phyloP scores from a whole-genome alignment of 1,139 yeast genomes.

The Pichia sp. region DNA sequence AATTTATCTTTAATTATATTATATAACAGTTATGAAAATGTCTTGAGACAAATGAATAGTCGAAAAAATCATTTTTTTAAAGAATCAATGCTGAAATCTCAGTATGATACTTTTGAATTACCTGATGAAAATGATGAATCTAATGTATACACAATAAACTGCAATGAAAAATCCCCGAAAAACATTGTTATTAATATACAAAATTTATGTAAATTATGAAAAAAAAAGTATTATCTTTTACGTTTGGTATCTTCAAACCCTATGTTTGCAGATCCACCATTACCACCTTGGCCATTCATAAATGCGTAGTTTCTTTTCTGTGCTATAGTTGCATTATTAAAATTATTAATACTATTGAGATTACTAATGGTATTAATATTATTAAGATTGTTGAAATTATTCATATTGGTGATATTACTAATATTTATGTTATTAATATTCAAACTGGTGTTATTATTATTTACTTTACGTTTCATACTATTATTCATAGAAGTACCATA shows the following conservation, averaged over 20 bases:
- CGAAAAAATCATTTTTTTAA: slow-evolving; percentile 84
- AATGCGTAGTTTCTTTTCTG: slow-evolving; percentile 16
- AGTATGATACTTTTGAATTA: slow-evolving; percentile 65
- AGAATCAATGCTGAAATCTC: slow-evolving; percentile 73
- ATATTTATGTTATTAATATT: slow-evolving; percentile 3
- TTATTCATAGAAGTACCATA: slow-evolving; percentile 9
- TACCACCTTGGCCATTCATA: slow-evolving; percentile 6
- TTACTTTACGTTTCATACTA: not conserved
- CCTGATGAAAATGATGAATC: slow-evolving; percentile 36
- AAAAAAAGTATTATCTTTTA: slow-evolving; percentile 2
- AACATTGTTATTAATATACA: not conserved
- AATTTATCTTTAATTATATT: slow-evolving; percentile 38
- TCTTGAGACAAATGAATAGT: slow-evolving; percentile 50
- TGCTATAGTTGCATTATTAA: slow-evolving; percentile 4
- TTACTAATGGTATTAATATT: slow-evolving; percentile 8
- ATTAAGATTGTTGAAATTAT: slow-evolving; percentile 4
- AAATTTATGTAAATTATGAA: no score
- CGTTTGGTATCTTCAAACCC: slow-evolving; percentile 5
- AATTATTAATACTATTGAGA: not conserved
- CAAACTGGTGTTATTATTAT: slow-evolving; percentile 5
- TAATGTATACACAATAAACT: slow-evolving; percentile 14
- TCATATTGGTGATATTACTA: slow-evolving; percentile 1
- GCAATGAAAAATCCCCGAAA: slow-evolving; percentile 34
- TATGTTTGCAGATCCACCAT: not conserved
- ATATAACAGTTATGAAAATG: slow-evolving; percentile 55